phyloP scores from a whole-genome alignment of 106 monocot genomes.

The Iris macrosiphon region DNA sequence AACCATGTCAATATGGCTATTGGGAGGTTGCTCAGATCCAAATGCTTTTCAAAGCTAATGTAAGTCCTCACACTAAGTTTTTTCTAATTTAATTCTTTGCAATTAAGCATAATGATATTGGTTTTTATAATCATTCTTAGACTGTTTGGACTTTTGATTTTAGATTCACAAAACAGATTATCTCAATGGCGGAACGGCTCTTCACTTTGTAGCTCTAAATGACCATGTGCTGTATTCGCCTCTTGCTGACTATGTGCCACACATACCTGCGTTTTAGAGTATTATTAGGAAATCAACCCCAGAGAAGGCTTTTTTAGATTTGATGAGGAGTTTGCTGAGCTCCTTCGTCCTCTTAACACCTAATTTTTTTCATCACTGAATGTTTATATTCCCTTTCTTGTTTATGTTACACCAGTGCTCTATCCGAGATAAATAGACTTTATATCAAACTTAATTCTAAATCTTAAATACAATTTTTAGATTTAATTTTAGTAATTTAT shows the following conservation, averaged over 20 bases:
- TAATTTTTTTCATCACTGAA: neutral
- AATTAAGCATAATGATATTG: conserved; percentile 3
- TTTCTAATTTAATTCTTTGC: neutral
- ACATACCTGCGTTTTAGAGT: conserved; percentile 55
- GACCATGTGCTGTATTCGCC: conserved; percentile 77
- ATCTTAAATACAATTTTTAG: too few species aligned
- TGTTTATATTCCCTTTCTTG: conserved; percentile 4
- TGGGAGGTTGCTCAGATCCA: conserved; percentile 98
- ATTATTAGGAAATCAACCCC: conserved; percentile 29
- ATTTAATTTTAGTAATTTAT: too few species aligned
- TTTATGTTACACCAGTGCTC: conserved; percentile 32
- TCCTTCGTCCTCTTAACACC: conserved; percentile 3
- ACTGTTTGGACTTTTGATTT: conserved; percentile 10
- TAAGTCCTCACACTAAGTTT: conserved; percentile 28
- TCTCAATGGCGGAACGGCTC: conserved; percentile 83
- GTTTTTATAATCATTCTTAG: neutral
- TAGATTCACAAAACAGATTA: conserved; percentile 97
- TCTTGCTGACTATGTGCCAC: conserved; percentile 75
- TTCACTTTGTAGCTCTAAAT: conserved; percentile 90
- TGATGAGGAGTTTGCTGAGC: conserved; percentile 46
- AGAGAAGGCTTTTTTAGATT: conserved; percentile 30
- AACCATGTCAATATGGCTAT: conserved; percentile 97
- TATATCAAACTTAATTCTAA: too few species aligned
- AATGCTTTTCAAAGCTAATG: conserved; percentile 92
- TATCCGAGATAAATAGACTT: conserved; percentile 45